Evolutionary conservation across 257 asterid genomes (phyloP).

Genomic region (Cynanchum wilfordii): DNA sequence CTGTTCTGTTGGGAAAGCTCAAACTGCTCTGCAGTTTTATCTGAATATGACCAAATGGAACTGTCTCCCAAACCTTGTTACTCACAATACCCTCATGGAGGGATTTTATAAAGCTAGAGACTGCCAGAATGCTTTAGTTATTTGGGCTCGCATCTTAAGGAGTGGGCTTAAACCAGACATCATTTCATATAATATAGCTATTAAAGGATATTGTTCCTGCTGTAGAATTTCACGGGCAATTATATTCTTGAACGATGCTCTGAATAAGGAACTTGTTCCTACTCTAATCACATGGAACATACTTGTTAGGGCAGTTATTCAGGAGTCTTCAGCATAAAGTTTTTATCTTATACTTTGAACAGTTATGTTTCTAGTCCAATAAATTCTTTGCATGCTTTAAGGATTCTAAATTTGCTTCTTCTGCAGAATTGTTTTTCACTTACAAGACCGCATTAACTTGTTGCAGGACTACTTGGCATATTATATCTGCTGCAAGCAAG

Average conservation of each 20-base stretch:
- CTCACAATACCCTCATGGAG: constrained; percentile 85
- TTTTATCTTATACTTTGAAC: constrained; percentile 10
- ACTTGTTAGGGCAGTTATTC: constrained; percentile 76
- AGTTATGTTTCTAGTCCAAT: constrained; percentile 25
- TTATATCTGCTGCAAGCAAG: constrained; percentile 9
- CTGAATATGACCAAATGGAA: constrained; percentile 51
- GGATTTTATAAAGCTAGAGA: constrained; percentile 80
- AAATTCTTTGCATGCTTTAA: background rate
- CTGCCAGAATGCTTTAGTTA: constrained; percentile 49
- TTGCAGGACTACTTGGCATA: constrained; percentile 14
- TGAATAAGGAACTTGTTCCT: constrained; percentile 52
- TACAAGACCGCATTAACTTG: background rate
- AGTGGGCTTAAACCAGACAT: constrained; percentile 68
- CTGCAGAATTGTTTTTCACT: background rate
- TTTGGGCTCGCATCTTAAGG: constrained; percentile 81
- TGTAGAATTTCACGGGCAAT: constrained; percentile 51
- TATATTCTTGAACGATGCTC: constrained; percentile 60
- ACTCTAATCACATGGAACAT: constrained; percentile 81
- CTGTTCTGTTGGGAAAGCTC: constrained; percentile 60
- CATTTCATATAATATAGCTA: constrained; percentile 76
- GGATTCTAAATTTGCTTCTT: background rate
- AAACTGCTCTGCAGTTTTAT: constrained; percentile 49
- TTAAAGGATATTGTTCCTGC: constrained; percentile 87
- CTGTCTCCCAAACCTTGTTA: constrained; percentile 68
- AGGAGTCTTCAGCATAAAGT: constrained; percentile 30